Conservation (phyloP, 2,329 filamentous ascomycete species). For the Botryotinia convoluta region DNA sequence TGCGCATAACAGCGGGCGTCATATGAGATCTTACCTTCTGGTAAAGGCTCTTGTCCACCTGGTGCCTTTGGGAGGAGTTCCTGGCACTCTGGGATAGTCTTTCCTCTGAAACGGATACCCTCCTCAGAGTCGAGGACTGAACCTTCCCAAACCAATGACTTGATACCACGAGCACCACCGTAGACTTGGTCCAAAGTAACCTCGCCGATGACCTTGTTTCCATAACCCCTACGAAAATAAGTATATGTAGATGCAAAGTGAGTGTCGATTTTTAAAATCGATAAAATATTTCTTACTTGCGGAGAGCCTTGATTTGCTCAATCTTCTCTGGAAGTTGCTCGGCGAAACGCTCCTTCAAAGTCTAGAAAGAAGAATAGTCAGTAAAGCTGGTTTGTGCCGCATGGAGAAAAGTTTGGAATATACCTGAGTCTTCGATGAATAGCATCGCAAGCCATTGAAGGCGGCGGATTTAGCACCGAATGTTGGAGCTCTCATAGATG, state of each 20-base stretch:
- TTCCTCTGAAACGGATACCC: slow-evolving; percentile 98
- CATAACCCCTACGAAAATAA: slow-evolving; percentile 68
- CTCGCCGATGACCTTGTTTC: slow-evolving; percentile 93
- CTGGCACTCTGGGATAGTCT: slow-evolving; percentile 99
- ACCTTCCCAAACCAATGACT: slow-evolving; percentile 97
- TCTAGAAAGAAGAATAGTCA: slow-evolving; percentile 51
- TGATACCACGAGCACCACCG: slow-evolving; percentile 98
- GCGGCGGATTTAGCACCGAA: slow-evolving; percentile 67
- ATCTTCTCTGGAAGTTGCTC: slow-evolving; percentile 94
- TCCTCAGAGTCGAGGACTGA: slow-evolving; percentile 98
- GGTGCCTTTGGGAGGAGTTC: slow-evolving; percentile 94
- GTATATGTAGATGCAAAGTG: slow-evolving; percentile 24
- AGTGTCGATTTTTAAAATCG: background rate
- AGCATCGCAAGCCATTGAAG: slow-evolving; percentile 83
- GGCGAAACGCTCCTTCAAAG: slow-evolving; percentile 97
- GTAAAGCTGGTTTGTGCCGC: slow-evolving; percentile 28
- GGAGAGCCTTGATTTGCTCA: slow-evolving; percentile 98
- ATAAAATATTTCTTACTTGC: slow-evolving; percentile 66
- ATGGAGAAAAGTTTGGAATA: slow-evolving; percentile 35
- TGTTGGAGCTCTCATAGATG: slow-evolving; percentile 65
- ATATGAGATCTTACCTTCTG: slow-evolving; percentile 63
- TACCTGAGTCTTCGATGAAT: slow-evolving; percentile 91
- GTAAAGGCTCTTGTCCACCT: slow-evolving; percentile 93
- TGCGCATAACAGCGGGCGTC: background rate
- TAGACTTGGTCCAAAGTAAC: slow-evolving; percentile 99